These are phyloP conservation scores for Harringtonia aguacate DNA, from an alignment of 2,329 filamentous ascomycete species.

Conservation along the genomic window DNA sequence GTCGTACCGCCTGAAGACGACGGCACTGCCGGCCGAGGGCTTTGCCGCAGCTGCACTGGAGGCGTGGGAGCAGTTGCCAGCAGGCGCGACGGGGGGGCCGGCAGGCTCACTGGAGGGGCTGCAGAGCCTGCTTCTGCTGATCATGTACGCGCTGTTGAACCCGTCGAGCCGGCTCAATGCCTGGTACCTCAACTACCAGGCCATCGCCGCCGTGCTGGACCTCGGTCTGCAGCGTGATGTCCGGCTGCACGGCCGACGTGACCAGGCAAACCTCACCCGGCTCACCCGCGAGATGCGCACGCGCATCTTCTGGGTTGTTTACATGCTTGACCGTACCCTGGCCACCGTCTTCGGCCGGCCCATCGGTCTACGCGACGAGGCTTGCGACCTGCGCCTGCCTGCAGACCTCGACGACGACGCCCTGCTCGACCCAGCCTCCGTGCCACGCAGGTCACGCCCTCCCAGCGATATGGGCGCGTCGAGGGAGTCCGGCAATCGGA, in stretches of 20 bases:
- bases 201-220: constrained; percentile 28
- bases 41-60: neutral
- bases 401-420: neutral
- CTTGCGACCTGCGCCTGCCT: constrained; percentile 32
- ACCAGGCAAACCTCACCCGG: no score
- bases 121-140: neutral
- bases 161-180: constrained; percentile 36
- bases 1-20: neutral
- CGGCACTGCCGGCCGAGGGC: neutral
- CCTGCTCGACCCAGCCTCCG: no score
- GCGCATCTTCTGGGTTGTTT: constrained; percentile 43
- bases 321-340: constrained; percentile 38
- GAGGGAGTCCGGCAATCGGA: neutral
- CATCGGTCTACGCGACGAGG: constrained; percentile 43
- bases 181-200: constrained; percentile 46
- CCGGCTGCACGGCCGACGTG: no score
- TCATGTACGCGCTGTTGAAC: constrained; percentile 20
- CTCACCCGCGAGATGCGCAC: constrained; percentile 34
- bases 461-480: constrained; percentile 18
- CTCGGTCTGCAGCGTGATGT: constrained; percentile 33
- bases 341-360: constrained; percentile 46
- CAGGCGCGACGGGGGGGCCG: no score
- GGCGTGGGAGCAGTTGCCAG: neutral
- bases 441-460: neutral
- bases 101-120: constrained; percentile 27